Evolutionary conservation across 2,329 filamentous ascomycete species (phyloP).

Genomic region (Colletotrichum agaves): DNA sequence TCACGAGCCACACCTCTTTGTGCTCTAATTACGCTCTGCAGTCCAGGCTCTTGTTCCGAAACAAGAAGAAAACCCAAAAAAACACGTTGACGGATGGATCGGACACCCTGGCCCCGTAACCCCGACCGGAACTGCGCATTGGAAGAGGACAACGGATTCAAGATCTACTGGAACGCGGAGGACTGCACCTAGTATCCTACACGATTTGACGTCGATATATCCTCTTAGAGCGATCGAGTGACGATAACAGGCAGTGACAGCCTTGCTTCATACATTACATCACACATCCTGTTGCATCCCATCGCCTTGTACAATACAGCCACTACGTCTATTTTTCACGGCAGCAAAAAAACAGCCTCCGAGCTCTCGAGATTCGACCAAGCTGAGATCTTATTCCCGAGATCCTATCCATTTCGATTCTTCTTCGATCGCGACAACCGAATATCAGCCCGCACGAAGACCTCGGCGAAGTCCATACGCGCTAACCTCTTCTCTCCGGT

Average conservation of each 20-base stretch:
- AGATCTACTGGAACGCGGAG: background rate
- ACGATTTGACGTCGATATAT: constrained; percentile 7
- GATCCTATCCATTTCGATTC: background rate
- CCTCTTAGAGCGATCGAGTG: background rate
- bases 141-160: background rate
- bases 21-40: constrained; percentile 6
- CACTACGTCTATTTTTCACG: background rate
- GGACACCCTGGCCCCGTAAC: constrained; percentile 36
- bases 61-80: background rate
- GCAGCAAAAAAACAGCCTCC: background rate
- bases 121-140: background rate
- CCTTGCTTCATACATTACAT: background rate
- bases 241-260: background rate
- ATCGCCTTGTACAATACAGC: constrained; percentile 21
- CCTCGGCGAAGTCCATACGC: constrained; percentile 9
- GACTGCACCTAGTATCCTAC: background rate
- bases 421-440: background rate
- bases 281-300: constrained; percentile 1
- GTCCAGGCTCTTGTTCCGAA: background rate
- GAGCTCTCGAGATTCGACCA: background rate
- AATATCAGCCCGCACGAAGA: background rate
- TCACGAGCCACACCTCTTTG: constrained; percentile 24
- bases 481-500: constrained; percentile 6
- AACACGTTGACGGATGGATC: constrained; percentile 30
- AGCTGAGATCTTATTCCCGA: constrained; percentile 13